Evolutionary conservation across 2,329 filamentous ascomycete species (phyloP).

Genomic region (Sphaerostilbella broomeana): DNA sequence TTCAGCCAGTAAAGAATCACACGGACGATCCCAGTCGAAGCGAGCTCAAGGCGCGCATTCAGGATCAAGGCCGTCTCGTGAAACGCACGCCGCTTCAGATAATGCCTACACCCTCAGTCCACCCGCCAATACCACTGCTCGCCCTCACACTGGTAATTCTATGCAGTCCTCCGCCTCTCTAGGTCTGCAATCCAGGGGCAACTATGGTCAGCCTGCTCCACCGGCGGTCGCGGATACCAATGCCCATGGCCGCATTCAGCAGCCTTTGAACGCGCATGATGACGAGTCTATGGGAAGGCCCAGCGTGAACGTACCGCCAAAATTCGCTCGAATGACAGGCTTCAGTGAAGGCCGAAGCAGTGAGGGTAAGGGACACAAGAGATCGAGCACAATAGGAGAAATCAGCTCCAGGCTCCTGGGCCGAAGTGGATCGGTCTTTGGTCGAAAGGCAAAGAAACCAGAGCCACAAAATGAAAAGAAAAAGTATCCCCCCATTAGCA

Average conservation of each 20-base stretch:
- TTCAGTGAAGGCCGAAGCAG: conserved; percentile 46
- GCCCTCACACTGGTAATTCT: conserved; percentile 78
- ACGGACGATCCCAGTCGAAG: conserved; percentile 32
- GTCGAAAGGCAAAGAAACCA: conserved; percentile 51
- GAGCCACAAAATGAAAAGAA: conserved; percentile 52
- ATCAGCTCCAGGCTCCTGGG: conserved; percentile 81
- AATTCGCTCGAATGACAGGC: conserved; percentile 52
- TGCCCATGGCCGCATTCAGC: conserved; percentile 82
- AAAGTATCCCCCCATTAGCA: conserved; percentile 84
- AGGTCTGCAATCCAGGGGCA: conserved; percentile 55
- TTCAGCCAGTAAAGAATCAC: conserved; percentile 38
- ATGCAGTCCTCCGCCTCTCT: conserved; percentile 64
- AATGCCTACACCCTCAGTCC: conserved; percentile 37
- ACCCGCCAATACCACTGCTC: conserved; percentile 40
- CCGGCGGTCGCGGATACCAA: conserved; percentile 85
- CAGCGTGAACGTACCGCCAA: conserved; percentile 53
- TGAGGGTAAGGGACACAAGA: conserved; percentile 53
- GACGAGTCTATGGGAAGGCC: conserved; percentile 59
- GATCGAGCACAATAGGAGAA: conserved; percentile 70
- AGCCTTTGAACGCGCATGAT: conserved; percentile 56
- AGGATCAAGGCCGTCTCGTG: conserved; percentile 22
- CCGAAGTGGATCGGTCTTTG: conserved; percentile 74
- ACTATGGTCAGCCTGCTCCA: conserved; percentile 79
- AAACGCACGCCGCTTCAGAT: conserved; percentile 34
- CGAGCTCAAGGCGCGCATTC: conserved; percentile 32